A percentile compares a stretch with the other conserved stretches of the same genome.
Conservation (phyloP, 345 rosid species). For the Rhizophora mangle region DNA sequence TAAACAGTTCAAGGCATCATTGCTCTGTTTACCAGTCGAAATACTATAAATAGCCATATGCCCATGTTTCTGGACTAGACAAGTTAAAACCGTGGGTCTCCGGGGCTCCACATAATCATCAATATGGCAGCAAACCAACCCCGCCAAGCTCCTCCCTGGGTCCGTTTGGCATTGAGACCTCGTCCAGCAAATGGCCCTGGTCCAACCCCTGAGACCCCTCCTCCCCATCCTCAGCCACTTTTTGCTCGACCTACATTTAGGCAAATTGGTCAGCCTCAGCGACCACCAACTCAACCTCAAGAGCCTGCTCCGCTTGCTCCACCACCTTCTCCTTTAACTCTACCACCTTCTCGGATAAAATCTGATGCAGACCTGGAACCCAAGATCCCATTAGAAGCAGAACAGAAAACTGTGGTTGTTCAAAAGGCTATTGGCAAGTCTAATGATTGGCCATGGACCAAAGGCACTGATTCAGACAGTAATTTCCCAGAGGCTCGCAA, state of each 20-base stretch:
- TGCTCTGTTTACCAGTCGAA: neutral
- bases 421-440: slow-evolving; percentile 44
- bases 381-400: slow-evolving; percentile 44
- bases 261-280: slow-evolving; percentile 29
- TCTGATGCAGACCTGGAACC: slow-evolving; percentile 33
- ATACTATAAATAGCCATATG: slow-evolving; percentile 24
- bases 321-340: slow-evolving; percentile 65
- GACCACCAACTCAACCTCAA: slow-evolving; percentile 23
- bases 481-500: slow-evolving; percentile 14
- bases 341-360: slow-evolving; percentile 65
- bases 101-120: neutral
- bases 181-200: slow-evolving; percentile 29
- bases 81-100: neutral
- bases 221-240: slow-evolving; percentile 34
- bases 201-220: slow-evolving; percentile 30
- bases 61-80: neutral
- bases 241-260: slow-evolving; percentile 33
- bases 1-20: neutral
- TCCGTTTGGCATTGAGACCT: slow-evolving; percentile 44
- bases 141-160: slow-evolving; percentile 46
- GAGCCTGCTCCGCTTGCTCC: slow-evolving; percentile 23
- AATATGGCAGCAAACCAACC: slow-evolving; percentile 44
- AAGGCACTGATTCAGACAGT: slow-evolving; percentile 11
- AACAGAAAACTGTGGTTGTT: slow-evolving; percentile 64
- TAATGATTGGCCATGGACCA: slow-evolving; percentile 15